These are phyloP conservation scores for Anthracocystis setariae DNA, from an alignment of 1,284 basidiomycete species.

Conservation along the genomic window DNA sequence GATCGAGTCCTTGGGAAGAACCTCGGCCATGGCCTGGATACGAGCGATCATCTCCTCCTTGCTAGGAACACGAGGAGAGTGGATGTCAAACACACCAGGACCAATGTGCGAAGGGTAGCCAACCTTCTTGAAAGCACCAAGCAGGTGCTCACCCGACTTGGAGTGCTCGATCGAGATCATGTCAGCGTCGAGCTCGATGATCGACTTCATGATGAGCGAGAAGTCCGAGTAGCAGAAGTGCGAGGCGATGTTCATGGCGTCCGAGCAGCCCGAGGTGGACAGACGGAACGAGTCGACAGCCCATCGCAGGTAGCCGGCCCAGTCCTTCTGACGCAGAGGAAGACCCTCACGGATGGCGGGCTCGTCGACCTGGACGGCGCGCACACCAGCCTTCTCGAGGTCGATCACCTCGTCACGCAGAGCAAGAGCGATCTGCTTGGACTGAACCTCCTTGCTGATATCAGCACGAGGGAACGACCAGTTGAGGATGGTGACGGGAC, in stretches of 20 bases:
- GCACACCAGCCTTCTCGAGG: slow-evolving; percentile 96
- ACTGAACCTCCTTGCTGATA: slow-evolving; percentile 94
- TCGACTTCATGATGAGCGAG: slow-evolving; percentile 97
- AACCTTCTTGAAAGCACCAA: slow-evolving; percentile 93
- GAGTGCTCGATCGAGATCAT: slow-evolving; percentile 97
- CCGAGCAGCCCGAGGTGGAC: slow-evolving; percentile 62
- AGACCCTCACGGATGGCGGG: slow-evolving; percentile 97
- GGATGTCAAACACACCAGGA: slow-evolving; percentile 92
- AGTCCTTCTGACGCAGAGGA: slow-evolving; percentile 64
- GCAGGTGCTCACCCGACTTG: slow-evolving; percentile 75
- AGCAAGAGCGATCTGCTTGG: slow-evolving; percentile 96
- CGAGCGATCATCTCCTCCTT: slow-evolving; percentile 92
- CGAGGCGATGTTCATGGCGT: slow-evolving; percentile 65
- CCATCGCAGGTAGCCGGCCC: slow-evolving; percentile 66
- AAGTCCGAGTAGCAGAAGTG: slow-evolving; percentile 74
- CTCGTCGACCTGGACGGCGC: slow-evolving; percentile 99
- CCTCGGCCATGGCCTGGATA: slow-evolving; percentile 77
- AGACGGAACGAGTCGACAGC: slow-evolving; percentile 68
- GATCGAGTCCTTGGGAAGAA: slow-evolving; percentile 65
- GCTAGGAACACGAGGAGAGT: slow-evolving; percentile 94
- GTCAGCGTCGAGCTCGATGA: slow-evolving; percentile 96
- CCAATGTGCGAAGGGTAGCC: slow-evolving; percentile 98
- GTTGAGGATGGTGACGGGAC: slow-evolving; percentile 84
- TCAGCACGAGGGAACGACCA: slow-evolving; percentile 99
- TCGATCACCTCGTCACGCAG: slow-evolving; percentile 98